Evolutionary conservation across 2,329 filamentous ascomycete genomes (phyloP), one percentile per base, ranked within the genome.

Genomic region (Alternaria sp.): DNA sequence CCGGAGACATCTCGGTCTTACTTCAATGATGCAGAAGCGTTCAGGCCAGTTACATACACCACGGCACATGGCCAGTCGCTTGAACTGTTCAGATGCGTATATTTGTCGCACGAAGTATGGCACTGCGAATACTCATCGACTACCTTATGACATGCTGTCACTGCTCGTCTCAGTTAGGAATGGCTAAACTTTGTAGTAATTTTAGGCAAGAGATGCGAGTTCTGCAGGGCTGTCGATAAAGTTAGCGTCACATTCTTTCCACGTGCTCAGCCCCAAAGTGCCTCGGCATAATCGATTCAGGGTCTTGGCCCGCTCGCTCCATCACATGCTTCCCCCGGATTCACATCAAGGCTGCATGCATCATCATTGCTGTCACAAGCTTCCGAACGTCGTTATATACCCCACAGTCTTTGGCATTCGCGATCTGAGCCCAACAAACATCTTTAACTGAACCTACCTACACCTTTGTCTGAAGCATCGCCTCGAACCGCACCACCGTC

Each of bases 291-390:
- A 9, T 30, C 27, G 22, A 16, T 46, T 41, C 62, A 65, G 65
- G 51, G 56, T 43, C 57, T 61, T 63, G 59, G 63, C 54, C 53
- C 27, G 12, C 9, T 30, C 28, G 25, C n/a, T 60, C 57, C 53
- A 67, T 71, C 68, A 71, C 68, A 71, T 71, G 68, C 59, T 63
- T 66, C 64, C 66, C 66, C 66, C 63, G 48, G 65, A 65, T 64
- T 63, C 57, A 41, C 18, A 34, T 30, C 18, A 18, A 41, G n/a
- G 38, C 34, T 25, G 50, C 60, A 49, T 57, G 49, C 52, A 57
- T 59, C 58, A 69, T 64, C 60, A 65, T 63, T 54, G 57, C 54
- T 69, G 59, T 69, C 68, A 70, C 68, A 65, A 70, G 68, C 67
- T 56, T 66, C 64, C 65, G 60, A 68, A 54, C 46, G 46, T 54